Conservation (phyloP, 2,329 filamentous ascomycete genomes). For the Talaromyces sp. region DNA sequence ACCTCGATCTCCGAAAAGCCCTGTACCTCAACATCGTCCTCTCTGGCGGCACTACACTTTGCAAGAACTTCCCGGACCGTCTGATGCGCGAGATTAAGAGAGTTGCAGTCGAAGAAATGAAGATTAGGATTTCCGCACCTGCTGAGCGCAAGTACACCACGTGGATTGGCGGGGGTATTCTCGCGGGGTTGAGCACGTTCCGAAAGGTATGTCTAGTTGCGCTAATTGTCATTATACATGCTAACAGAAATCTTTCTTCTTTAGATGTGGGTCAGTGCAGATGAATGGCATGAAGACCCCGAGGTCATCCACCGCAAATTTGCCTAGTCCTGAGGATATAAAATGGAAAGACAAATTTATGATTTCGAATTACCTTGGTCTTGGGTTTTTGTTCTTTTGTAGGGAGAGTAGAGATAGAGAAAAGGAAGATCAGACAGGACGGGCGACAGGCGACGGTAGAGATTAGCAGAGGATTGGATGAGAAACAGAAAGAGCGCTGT, state of each 20-base stretch:
- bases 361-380: not conserved
- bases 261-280: slow-evolving; percentile 99
- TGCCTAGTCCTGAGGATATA: slow-evolving; percentile 47
- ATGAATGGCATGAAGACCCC: slow-evolving; percentile 99
- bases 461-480: slow-evolving; percentile 3
- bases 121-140: slow-evolving; percentile 97
- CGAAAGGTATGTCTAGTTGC: slow-evolving; percentile 65
- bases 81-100: slow-evolving; percentile 86
- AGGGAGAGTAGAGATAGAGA: not conserved
- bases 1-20: slow-evolving; percentile 89
- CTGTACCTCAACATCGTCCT: slow-evolving; percentile 96
- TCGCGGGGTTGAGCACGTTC: slow-evolving; percentile 95
- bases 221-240: not conserved
- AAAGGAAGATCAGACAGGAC: not conserved
- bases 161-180: slow-evolving; percentile 97
- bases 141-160: slow-evolving; percentile 98
- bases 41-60: slow-evolving; percentile 90
- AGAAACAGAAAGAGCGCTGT: slow-evolving; percentile 4
- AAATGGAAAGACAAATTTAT: no score
- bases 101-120: slow-evolving; percentile 96
- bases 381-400: not conserved
- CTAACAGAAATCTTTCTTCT: not conserved
- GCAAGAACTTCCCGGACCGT: slow-evolving; percentile 92
- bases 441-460: not conserved
- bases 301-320: slow-evolving; percentile 99